A percentile compares a stretch with the other conserved stretches of the same genome.
Evolutionary conservation across 345 rosid species (phyloP).

Genomic region (Hevea brasiliensis): DNA sequence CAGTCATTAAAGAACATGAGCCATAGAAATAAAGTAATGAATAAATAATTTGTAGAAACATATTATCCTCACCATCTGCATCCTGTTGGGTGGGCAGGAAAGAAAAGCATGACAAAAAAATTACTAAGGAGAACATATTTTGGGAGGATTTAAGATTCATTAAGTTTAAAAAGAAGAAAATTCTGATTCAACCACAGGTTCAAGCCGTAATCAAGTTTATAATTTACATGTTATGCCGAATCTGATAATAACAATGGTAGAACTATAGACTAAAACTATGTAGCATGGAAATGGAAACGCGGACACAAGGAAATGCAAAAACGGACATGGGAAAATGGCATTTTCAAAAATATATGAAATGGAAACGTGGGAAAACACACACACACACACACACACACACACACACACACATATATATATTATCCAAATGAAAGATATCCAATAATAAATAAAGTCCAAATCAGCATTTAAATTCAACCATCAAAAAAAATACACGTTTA

Average conservation of each 20-base stretch:
- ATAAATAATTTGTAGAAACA: neutral
- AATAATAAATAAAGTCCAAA: no score
- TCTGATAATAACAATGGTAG: neutral
- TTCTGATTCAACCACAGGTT: neutral
- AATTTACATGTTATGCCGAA: neutral
- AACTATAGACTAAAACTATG: neutral
- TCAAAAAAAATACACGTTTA: no score
- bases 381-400: no score
- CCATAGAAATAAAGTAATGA: neutral
- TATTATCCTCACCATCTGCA: neutral
- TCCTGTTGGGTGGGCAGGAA: neutral
- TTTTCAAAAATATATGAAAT: no score
- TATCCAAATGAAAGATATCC: no score
- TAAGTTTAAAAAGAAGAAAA: neutral
- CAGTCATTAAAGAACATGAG: neutral
- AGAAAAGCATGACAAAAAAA: neutral
- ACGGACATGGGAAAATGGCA: no score
- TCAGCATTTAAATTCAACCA: no score
- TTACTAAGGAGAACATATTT: neutral
- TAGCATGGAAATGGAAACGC: no score
- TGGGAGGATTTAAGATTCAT: neutral
- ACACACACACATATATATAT: no score
- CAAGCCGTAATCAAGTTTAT: neutral
- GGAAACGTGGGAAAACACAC: no score
- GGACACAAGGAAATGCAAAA: no score